Conservation (phyloP, 2,329 filamentous ascomycete genomes). For the Microcera coccophila region DNA sequence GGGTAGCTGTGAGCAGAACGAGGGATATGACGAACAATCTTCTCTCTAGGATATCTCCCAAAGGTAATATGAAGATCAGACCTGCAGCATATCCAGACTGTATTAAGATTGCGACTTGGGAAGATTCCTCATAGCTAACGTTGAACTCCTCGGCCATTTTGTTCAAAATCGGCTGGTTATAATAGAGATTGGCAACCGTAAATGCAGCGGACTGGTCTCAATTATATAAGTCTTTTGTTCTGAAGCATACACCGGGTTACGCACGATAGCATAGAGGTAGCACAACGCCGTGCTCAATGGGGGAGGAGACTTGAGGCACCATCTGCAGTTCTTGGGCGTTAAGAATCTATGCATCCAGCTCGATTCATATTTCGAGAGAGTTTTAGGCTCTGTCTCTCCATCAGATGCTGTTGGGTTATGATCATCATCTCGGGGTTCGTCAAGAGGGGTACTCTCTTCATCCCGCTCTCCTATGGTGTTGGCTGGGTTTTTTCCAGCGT, state of each 20-base stretch:
- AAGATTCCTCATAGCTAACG: conserved; percentile 65
- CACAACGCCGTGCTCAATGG: conserved; percentile 66
- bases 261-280: conserved; percentile 63
- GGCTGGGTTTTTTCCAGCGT: neutral
- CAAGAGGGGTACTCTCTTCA: neutral
- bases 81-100: conserved; percentile 77
- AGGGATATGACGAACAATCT: conserved; percentile 66
- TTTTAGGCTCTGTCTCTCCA: conserved; percentile 9
- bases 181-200: conserved; percentile 78
- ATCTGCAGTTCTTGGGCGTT: conserved; percentile 65
- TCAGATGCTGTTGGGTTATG: conserved; percentile 9
- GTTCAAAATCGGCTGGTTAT: conserved; percentile 76
- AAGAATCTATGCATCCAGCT: conserved; percentile 19
- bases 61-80: conserved; percentile 68
- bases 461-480: neutral
- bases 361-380: conserved; percentile 19
- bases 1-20: conserved; percentile 62
- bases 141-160: conserved; percentile 67
- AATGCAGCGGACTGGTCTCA: conserved; percentile 51
- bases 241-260: conserved; percentile 10
- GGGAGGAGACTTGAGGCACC: conserved; percentile 62
- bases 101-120: conserved; percentile 67
- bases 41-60: conserved; percentile 67
- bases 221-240: neutral
- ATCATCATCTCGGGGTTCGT: neutral